Percentiles rank a stretch among this genome's conserved stretches.
Evolutionary conservation across 176 grass and related monocot genomes (phyloP).

Genomic region (Areca catechu): DNA sequence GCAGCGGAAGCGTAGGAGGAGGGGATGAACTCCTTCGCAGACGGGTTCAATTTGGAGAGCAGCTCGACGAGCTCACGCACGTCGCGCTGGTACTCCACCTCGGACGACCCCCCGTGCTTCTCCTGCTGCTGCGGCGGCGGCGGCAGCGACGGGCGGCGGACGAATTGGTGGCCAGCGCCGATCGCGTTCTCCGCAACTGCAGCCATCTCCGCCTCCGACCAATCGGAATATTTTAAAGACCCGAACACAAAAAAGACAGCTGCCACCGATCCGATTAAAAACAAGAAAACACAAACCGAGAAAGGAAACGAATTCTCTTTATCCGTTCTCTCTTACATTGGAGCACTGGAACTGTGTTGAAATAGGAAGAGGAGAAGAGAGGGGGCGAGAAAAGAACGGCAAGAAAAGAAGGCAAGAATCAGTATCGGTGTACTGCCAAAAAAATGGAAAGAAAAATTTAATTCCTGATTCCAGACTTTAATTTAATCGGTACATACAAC

Average conservation of each 20-base stretch:
- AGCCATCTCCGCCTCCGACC: not conserved
- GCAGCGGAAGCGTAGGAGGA: not conserved
- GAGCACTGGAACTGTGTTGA: no score
- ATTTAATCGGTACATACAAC: not conserved
- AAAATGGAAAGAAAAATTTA: not conserved
- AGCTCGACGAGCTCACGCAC: not conserved
- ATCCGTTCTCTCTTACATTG: no score
- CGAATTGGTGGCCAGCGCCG: not conserved
- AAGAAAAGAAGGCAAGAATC: no score
- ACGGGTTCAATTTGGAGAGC: constrained; percentile 10
- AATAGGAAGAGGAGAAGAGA: no score
- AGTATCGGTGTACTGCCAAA: not conserved
- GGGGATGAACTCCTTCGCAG: constrained; percentile 8
- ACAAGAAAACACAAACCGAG: not conserved
- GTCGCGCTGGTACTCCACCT: not conserved
- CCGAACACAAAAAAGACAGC: no score
- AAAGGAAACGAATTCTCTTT: no score
- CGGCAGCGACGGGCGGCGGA: not conserved
- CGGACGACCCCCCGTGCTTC: not conserved
- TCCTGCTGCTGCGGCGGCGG: not conserved
- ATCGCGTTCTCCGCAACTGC: not conserved
- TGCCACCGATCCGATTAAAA: not conserved
- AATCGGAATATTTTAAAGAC: not conserved
- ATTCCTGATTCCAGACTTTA: not conserved
- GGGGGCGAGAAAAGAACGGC: no score